Conservation (phyloP, 768 basidiomycete species). For the Rubroboletus satanas region DNA sequence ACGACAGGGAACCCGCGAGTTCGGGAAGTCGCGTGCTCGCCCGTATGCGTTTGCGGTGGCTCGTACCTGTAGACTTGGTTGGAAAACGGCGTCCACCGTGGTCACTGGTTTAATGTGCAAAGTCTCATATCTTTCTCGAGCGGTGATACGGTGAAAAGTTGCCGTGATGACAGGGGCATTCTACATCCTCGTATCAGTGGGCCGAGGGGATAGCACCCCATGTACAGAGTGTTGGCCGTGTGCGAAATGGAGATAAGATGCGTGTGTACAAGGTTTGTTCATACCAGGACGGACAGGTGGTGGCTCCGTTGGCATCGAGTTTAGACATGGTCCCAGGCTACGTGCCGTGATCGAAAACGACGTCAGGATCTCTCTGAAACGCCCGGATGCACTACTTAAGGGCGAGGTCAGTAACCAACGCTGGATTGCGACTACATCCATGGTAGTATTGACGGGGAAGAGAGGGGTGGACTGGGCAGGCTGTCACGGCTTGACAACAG, state of each 20-base stretch:
- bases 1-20: too few relatives aligned
- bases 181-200: not conserved
- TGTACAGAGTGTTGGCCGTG: constrained; percentile 2
- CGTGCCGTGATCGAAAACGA: not conserved
- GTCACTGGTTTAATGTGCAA: too few relatives aligned
- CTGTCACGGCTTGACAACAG: not conserved
- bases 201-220: constrained; percentile 2
- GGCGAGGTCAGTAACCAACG: not conserved
- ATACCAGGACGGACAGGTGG: too few relatives aligned
- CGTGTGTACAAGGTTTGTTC: not conserved
- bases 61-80: not conserved
- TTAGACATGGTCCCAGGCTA: too few relatives aligned
- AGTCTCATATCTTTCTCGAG: not conserved
- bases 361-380: not conserved
- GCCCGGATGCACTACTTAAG: not conserved
- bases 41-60: too few relatives aligned
- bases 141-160: not conserved
- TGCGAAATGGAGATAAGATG: constrained; percentile 5
- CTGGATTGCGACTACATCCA: not conserved
- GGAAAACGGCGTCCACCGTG: not conserved
- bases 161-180: constrained; percentile 1
- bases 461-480: not conserved
- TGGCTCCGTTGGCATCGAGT: too few relatives aligned
- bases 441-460: not conserved
- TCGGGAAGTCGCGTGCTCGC: too few relatives aligned